Base-by-base conservation (phyloP, 192 early-diverging fungal species). In the Rhizophagus clarus region DNA sequence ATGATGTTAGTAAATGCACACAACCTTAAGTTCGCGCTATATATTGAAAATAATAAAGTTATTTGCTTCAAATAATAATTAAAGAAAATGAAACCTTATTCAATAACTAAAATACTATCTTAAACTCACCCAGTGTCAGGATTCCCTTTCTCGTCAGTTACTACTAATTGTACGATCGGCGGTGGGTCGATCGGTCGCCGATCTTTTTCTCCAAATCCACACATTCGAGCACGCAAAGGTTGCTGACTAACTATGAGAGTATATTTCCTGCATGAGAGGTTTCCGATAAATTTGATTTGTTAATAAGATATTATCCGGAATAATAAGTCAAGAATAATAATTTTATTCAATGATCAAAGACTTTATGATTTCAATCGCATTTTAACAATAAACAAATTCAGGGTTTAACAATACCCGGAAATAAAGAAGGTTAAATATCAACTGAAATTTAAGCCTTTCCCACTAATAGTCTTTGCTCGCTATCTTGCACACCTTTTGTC, bases 141-240 rank as follows among this genome's bases (percentile, higher is more conserved):
- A 72, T 86, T 77, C 7, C 86, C 84, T 1, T 91, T 85, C 42
- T 84, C 75, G 64, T 92, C 86, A 72, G 88, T 87, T 34, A 93
- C 85, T 56, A 92, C 81, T 4, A 94, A 83, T 69, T 91, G 91
- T 8, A 93, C 89, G 68, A 94, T 91, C 37, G 92, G 91, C n/a
- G 93, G 92, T 4, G 93, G 93, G 73, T 92, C 92, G 40, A 94
- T 87, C 1, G 93, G 93, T 34, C 93, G 83, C 84, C 93, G 89
- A 84, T 94, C 93, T 79, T 94, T 94, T 75, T 94, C 93, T 14
- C 92, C 92, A 69, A 93, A 94, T 31, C 93, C 93, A 80, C 93
- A 94, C 93, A 94, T 93, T 28, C 93, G 87, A 11, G 92, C 92
- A 72, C 92, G 89, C 22, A 94, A 82, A 17, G 93, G 93, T 72